Conservation (phyloP, 1,284 basidiomycete genomes). For the Moesziomyces sp. region DNA sequence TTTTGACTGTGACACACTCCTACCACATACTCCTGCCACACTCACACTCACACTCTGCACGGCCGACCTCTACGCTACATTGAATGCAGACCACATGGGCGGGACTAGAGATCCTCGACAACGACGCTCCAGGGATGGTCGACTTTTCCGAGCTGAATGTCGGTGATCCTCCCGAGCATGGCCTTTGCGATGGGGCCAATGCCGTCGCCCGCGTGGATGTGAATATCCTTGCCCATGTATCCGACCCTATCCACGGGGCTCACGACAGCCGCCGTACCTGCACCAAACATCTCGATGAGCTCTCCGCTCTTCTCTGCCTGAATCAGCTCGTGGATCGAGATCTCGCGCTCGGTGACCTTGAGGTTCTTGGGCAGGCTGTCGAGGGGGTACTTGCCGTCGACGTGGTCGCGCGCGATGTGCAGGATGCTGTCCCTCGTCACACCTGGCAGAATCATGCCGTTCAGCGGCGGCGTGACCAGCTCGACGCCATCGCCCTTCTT, state of each 20-base stretch:
- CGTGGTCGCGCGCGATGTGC: slow-evolving; percentile 81
- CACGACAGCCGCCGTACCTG: slow-evolving; percentile 76
- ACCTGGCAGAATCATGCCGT: slow-evolving; percentile 95
- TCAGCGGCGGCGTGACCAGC: slow-evolving; percentile 77
- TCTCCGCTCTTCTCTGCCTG: slow-evolving; percentile 77
- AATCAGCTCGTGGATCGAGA: slow-evolving; percentile 89
- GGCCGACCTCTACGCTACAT: too few relatives aligned
- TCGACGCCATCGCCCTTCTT: slow-evolving; percentile 76
- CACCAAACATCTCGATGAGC: slow-evolving; percentile 91
- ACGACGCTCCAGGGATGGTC: slow-evolving; percentile 80
- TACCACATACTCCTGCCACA: too few relatives aligned
- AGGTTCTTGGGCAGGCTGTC: slow-evolving; percentile 71
- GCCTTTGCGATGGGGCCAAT: slow-evolving; percentile 86
- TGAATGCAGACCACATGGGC: too few relatives aligned
- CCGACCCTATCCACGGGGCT: slow-evolving; percentile 76
- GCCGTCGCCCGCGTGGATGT: slow-evolving; percentile 83
- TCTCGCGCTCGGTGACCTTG: slow-evolving; percentile 81
- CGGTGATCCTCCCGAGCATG: slow-evolving; percentile 85
- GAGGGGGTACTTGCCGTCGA: slow-evolving; percentile 71
- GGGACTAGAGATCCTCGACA: slow-evolving; percentile 32
- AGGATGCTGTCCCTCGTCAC: slow-evolving; percentile 90
- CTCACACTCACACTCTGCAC: too few relatives aligned
- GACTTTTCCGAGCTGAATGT: slow-evolving; percentile 87
- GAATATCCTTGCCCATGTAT: slow-evolving; percentile 84
- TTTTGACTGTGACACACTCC: too few relatives aligned